Percentiles rank a stretch among this genome's conserved stretches.
phyloP scores from a whole-genome alignment of 805 yeast species.

The Kodamaea fukazawae region DNA sequence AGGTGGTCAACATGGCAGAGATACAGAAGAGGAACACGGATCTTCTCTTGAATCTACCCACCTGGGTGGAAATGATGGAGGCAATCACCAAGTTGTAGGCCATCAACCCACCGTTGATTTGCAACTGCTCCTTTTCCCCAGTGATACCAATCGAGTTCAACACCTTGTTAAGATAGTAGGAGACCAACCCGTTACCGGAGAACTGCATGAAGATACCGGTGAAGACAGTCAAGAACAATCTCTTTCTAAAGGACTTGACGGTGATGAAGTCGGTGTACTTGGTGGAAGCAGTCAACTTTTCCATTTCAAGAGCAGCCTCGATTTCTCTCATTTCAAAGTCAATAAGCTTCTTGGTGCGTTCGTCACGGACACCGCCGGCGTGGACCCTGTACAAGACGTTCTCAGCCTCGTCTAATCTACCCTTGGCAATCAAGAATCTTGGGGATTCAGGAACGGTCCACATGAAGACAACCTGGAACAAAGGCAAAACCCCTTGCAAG shows the following conservation, averaged over 20 bases:
- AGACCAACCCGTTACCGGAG: constrained; percentile 52
- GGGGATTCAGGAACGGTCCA: constrained; percentile 43
- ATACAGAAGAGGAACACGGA: constrained; percentile 33
- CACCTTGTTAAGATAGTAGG: constrained; percentile 51
- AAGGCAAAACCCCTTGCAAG: constrained; percentile 49
- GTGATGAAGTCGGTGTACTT: constrained; percentile 38
- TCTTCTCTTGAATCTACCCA: constrained; percentile 32
- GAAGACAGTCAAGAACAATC: constrained; percentile 34
- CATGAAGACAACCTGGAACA: constrained; percentile 34
- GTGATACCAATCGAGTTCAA: constrained; percentile 53
- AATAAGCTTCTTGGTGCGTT: constrained; percentile 16
- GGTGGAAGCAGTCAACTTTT: constrained; percentile 30
- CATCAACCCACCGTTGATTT: constrained; percentile 51
- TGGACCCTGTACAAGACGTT: constrained; percentile 35
- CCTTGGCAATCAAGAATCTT: constrained; percentile 25
- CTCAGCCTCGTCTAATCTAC: constrained; percentile 25
- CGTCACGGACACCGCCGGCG: constrained; percentile 36
- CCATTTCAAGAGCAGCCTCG: constrained; percentile 33
- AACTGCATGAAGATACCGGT: constrained; percentile 42
- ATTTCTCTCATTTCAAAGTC: constrained; percentile 24
- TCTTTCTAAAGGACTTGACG: constrained; percentile 40
- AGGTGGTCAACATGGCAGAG: constrained; percentile 35
- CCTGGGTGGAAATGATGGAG: constrained; percentile 18
- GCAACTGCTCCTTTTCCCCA: constrained; percentile 41
- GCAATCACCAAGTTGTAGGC: constrained; percentile 42